Evolutionary conservation across 768 basidiomycete genomes (phyloP).

Genomic region (Phallus indusiatus): DNA sequence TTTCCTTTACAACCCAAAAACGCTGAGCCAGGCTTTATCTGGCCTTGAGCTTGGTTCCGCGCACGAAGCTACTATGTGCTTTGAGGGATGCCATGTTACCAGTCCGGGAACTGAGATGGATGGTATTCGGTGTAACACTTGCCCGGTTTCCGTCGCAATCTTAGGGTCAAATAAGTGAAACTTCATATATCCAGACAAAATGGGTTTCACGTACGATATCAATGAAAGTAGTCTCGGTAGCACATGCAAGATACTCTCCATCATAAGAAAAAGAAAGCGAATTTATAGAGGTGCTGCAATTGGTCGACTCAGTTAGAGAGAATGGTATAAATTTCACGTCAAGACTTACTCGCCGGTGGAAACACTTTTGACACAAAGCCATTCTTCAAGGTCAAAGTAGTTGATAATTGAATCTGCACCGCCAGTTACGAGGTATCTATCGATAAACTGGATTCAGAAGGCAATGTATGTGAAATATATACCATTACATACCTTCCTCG

Average conservation of each 20-base stretch:
- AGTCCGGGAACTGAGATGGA: conserved; percentile 64
- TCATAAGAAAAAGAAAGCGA: conserved; percentile 74
- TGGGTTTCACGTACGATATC: conserved; percentile 54
- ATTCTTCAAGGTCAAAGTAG: conserved; percentile 68
- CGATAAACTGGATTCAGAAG: conserved; percentile 1
- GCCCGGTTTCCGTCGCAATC: conserved; percentile 73
- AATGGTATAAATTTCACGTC: background rate
- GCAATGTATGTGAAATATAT: background rate
- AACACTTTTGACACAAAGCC: conserved; percentile 72
- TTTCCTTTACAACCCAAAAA: conserved; percentile 48
- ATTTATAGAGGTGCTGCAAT: conserved; percentile 51
- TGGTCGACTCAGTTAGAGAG: background rate
- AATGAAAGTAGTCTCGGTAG: conserved; percentile 60
- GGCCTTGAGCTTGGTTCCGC: conserved; percentile 25
- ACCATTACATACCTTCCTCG: conserved; percentile 45
- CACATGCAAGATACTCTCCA: conserved; percentile 75
- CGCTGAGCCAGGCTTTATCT: conserved; percentile 58
- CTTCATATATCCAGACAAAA: background rate
- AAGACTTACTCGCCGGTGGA: conserved; percentile 67
- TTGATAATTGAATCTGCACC: conserved; percentile 79
- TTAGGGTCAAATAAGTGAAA: conserved; percentile 20
- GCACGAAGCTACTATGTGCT: conserved; percentile 73
- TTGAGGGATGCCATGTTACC: conserved; percentile 76
- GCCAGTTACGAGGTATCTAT: conserved; percentile 68
- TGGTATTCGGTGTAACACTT: conserved; percentile 68